Conservation (phyloP, 257 asterid species). For the Solanum acaule region DNA sequence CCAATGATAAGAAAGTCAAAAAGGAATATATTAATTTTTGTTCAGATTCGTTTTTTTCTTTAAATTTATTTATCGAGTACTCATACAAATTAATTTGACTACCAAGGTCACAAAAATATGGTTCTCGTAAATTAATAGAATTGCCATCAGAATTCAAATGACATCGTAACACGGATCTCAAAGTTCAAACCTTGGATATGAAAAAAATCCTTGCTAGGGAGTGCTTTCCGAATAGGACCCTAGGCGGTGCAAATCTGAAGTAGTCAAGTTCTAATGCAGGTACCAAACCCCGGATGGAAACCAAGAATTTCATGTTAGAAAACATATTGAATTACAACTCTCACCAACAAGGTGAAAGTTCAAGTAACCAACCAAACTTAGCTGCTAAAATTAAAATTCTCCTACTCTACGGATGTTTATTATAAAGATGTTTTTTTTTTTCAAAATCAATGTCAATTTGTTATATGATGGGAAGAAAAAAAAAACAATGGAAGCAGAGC, state of each 20-base stretch:
- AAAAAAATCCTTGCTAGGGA: fast-evolving
- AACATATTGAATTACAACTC: background rate
- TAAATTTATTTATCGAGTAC: background rate
- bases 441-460: background rate
- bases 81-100: background rate
- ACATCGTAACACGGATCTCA: fast-evolving
- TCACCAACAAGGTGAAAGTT: background rate
- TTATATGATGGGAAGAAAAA: background rate
- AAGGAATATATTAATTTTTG: background rate
- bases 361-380: background rate
- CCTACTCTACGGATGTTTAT: background rate
- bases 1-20: background rate
- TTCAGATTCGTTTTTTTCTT: background rate
- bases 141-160: background rate
- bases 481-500: background rate
- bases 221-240: no score
- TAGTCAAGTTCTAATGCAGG: no score
- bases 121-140: background rate
- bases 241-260: no score
- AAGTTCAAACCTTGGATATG: no score
- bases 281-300: no score
- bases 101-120: background rate
- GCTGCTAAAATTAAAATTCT: background rate
- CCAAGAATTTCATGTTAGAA: background rate
- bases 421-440: background rate